Evolutionary conservation across 192 early-diverging fungal genomes (phyloP), one percentile per base, ranked within the genome.

Genomic region (Linnemannia elongata): DNA sequence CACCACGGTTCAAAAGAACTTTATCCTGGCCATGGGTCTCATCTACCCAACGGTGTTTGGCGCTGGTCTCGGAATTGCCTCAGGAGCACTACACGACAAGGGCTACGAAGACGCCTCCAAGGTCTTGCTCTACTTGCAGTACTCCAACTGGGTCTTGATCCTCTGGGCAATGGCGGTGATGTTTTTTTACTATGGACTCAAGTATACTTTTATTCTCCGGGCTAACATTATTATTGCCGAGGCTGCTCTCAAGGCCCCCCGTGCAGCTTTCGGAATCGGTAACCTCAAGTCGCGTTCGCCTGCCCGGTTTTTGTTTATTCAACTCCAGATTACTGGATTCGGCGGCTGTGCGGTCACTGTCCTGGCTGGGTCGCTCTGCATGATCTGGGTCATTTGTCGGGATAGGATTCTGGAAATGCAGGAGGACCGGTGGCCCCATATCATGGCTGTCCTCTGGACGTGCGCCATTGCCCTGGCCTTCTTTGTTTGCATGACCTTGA

Each of bases 151-250:
- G 85, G 79, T 81, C 63, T 41, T 87, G 70, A 87, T 87, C n/a
- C 72, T 87, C 4, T 81, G 80, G 76, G 52, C 76, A 7, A 81
- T 87, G 85, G 76, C 72, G 13, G n/a, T 68, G 6, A 69, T 81
- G 74, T 87, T 87, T 73, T 81, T 87, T 18, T 87, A 87, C 76
- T 87, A 87, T 78, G 85, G 85, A 20, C 79, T 87, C 57, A 87
- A 87, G 55, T 87, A 87, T 36, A 87, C 85, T 12, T 81, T 87
- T 42, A 87, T 87, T 54, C 76, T 87, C 24, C 85, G 80, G 13
- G 85, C 85, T 49, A 87, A 87, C 60, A 87, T 87, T 68, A 87
- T 87, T 54, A 81, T 87, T 38, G 85, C 85, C 7, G 85, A 87
- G 47, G 52, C 85, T 10, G 85, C 79, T 24, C 85, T 87, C 72